A percentile compares a stretch with the other conserved stretches of the same genome.
Conservation (phyloP, 805 yeast genomes). For the Candida yuanshanica region DNA sequence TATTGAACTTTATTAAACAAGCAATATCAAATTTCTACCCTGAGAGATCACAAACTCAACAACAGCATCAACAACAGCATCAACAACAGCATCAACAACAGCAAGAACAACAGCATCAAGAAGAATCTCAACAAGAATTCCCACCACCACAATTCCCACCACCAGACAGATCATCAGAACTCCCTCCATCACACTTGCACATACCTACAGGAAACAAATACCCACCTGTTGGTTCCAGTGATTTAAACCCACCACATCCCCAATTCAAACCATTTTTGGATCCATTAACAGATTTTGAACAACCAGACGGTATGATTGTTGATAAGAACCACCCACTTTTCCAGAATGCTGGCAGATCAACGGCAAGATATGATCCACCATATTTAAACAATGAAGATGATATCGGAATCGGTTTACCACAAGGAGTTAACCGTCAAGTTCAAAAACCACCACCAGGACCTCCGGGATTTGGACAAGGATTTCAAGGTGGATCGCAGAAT, state of each 20-base stretch:
- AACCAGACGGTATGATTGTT: conserved; percentile 48
- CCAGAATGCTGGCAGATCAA: conserved; percentile 2
- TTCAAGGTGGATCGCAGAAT: conserved; percentile 1
- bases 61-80: not conserved
- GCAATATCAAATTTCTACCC: not conserved
- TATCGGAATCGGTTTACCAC: conserved; percentile 8
- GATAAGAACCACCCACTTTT: conserved; percentile 48
- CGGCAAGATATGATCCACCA: conserved; percentile 7
- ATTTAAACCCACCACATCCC: conserved; percentile 48
- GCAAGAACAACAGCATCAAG: conserved; percentile 12
- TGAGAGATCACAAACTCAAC: too few species aligned
- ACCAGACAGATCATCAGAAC: not conserved
- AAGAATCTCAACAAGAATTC: conserved; percentile 45
- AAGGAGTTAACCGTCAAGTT: conserved; percentile 3
- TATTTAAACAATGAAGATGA: conserved; percentile 1
- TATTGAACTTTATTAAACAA: not conserved
- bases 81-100: not conserved
- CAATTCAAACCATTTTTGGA: conserved; percentile 37
- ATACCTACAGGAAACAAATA: conserved; percentile 1
- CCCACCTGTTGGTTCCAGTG: conserved; percentile 43
- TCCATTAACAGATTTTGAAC: conserved; percentile 25
- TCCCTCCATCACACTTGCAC: not conserved
- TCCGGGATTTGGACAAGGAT: not conserved
- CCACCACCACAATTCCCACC: conserved; percentile 7
- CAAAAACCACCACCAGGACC: not conserved